Percentiles rank a stretch among this genome's conserved stretches.
Evolutionary conservation across 2,329 filamentous ascomycete species (phyloP).

Genomic region (Diplocarpon rosae): DNA sequence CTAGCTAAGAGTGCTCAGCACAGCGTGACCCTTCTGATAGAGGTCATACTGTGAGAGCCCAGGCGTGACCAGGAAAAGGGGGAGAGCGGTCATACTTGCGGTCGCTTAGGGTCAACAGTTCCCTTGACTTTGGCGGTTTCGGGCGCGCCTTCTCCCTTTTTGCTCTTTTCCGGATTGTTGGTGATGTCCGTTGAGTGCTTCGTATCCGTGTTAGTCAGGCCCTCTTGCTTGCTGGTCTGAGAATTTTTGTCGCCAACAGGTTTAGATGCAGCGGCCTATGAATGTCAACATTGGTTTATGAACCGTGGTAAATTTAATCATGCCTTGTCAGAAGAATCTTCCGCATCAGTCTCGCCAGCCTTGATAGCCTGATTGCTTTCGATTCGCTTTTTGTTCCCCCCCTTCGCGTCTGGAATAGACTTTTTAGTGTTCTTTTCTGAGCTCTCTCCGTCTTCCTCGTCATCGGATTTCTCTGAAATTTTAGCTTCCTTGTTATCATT

Average conservation of each 20-base stretch:
- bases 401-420: slow-evolving; percentile 29
- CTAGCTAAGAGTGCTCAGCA: slow-evolving; percentile 14
- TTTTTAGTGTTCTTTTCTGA: slow-evolving; percentile 28
- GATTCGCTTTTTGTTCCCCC: slow-evolving; percentile 29
- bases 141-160: slow-evolving; percentile 44
- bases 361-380: slow-evolving; percentile 28
- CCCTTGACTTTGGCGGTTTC: slow-evolving; percentile 44
- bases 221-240: slow-evolving; percentile 41
- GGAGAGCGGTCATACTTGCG: slow-evolving; percentile 20
- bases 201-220: slow-evolving; percentile 39
- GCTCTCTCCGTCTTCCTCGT: slow-evolving; percentile 15
- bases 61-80: background rate
- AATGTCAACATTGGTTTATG: slow-evolving; percentile 5
- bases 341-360: slow-evolving; percentile 15
- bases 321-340: slow-evolving; percentile 15
- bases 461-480: slow-evolving; percentile 26
- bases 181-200: slow-evolving; percentile 36
- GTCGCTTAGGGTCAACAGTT: slow-evolving; percentile 30
- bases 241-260: slow-evolving; percentile 29
- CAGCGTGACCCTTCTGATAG: slow-evolving; percentile 10
- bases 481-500: slow-evolving; percentile 23
- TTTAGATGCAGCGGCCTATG: slow-evolving; percentile 20
- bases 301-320: background rate
- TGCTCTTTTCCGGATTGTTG: slow-evolving; percentile 36
- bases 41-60: slow-evolving; percentile 7